These are phyloP conservation scores for Hanseniaspora osmophila DNA, from an alignment of 805 yeast genomes.

Conservation along the genomic window DNA sequence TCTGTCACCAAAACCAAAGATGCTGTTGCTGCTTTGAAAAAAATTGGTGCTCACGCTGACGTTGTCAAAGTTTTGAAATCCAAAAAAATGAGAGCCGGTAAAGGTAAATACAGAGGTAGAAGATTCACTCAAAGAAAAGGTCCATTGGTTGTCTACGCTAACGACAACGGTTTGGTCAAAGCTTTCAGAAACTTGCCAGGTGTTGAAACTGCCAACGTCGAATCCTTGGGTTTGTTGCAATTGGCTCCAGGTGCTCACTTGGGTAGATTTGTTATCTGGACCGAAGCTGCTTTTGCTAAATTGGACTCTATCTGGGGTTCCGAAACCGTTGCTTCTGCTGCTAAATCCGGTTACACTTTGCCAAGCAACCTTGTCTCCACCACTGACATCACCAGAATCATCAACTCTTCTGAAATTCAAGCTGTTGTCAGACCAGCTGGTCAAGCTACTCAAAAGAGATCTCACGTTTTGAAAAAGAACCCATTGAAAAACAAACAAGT, in stretches of 20 bases:
- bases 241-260: slow-evolving; percentile 99
- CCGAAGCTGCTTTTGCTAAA: slow-evolving; percentile 94
- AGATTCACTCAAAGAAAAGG: slow-evolving; percentile 99
- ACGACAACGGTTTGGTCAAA: slow-evolving; percentile 95
- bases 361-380: slow-evolving; percentile 90
- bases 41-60: slow-evolving; percentile 97
- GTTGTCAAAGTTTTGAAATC: slow-evolving; percentile 96
- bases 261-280: slow-evolving; percentile 99
- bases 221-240: slow-evolving; percentile 87
- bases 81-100: slow-evolving; percentile 98
- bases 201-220: slow-evolving; percentile 92
- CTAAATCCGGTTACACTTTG: slow-evolving; percentile 75
- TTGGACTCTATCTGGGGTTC: slow-evolving; percentile 96
- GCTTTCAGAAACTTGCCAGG: slow-evolving; percentile 99
- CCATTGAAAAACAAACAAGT: slow-evolving; percentile 99
- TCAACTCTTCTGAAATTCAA: slow-evolving; percentile 98
- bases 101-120: slow-evolving; percentile 99
- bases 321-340: slow-evolving; percentile 62
- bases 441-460: slow-evolving; percentile 82
- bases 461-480: slow-evolving; percentile 96
- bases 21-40: slow-evolving; percentile 94
- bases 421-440: slow-evolving; percentile 94
- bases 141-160: slow-evolving; percentile 95
- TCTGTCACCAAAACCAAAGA: slow-evolving; percentile 93
- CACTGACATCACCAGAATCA: slow-evolving; percentile 92